Conservation (phyloP, 495 filamentous ascomycete species). For the Aspergillus haitiensis region DNA sequence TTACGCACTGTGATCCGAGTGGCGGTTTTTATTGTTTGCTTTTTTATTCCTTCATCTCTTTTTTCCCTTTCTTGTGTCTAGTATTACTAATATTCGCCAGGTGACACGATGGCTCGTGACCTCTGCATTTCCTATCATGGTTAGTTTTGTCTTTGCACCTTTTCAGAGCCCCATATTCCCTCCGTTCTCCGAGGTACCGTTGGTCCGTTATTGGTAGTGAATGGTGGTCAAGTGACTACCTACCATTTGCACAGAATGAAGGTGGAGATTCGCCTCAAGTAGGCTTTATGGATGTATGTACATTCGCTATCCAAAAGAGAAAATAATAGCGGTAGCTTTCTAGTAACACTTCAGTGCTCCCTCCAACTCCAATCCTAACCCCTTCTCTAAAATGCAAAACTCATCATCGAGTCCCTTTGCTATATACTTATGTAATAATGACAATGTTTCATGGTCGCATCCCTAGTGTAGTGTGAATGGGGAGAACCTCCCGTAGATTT, state of each 20-base stretch:
- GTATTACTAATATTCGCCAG: too few species aligned
- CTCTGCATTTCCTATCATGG: too few species aligned
- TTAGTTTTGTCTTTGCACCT: neutral
- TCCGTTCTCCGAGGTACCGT: too few species aligned
- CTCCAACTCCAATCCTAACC: neutral
- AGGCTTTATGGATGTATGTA: conserved; percentile 1
- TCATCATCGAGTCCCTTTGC: neutral
- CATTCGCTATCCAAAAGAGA: neutral
- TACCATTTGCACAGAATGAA: neutral
- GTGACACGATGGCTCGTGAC: too few species aligned
- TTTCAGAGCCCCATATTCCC: neutral
- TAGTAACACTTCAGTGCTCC: neutral
- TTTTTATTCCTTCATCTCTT: neutral
- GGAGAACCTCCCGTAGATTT: conserved; percentile 8
- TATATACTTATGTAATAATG: conserved; percentile 14
- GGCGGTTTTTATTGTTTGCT: neutral
- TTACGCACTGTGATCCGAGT: conserved; percentile 25
- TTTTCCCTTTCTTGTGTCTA: neutral
- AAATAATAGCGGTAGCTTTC: neutral
- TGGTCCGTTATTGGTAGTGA: conserved; percentile 3
- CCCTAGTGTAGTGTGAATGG: conserved; percentile 21
- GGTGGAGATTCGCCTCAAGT: neutral
- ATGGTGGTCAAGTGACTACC: conserved; percentile 1
- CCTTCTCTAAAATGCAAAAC: conserved; percentile 20
- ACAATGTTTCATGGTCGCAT: conserved; percentile 26